Conservation (phyloP, 176 grass and related monocot species). For the Coix lacrymajobi region DNA sequence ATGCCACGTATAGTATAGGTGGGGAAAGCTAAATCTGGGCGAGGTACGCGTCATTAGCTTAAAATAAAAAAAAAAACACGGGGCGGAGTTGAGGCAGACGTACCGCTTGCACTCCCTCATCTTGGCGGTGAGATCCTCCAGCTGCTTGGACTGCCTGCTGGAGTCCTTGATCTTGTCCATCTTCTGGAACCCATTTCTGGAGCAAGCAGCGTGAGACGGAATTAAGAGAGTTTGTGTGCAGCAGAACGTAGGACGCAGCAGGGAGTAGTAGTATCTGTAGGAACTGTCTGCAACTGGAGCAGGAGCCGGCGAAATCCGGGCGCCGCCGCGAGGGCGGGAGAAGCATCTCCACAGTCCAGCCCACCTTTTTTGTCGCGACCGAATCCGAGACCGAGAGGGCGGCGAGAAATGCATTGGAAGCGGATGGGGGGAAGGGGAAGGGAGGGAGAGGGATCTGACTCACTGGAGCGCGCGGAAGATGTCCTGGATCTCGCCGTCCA, state of each 20-base stretch:
- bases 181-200: slow-evolving; percentile 97
- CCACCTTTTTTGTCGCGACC: not conserved
- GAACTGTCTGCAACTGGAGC: not conserved
- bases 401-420: not conserved
- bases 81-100: not conserved
- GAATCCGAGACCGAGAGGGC: not conserved
- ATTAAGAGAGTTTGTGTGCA: not conserved
- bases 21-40: not conserved
- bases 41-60: not conserved
- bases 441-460: slow-evolving; percentile 24
- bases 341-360: not conserved
- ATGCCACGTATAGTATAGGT: not conserved
- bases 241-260: not conserved
- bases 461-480: slow-evolving; percentile 95
- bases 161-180: slow-evolving; percentile 97
- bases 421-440: not conserved
- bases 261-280: not conserved
- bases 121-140: slow-evolving; percentile 91
- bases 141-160: slow-evolving; percentile 85
- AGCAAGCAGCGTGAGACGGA: slow-evolving; percentile 9
- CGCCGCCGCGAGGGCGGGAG: not conserved
- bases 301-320: not conserved
- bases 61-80: not conserved
- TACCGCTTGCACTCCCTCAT: slow-evolving; percentile 98
- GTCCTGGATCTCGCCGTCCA: slow-evolving; percentile 94